Base-by-base conservation (phyloP, 176 grass and related monocot genomes). In the Pontederia paniculata region DNA sequence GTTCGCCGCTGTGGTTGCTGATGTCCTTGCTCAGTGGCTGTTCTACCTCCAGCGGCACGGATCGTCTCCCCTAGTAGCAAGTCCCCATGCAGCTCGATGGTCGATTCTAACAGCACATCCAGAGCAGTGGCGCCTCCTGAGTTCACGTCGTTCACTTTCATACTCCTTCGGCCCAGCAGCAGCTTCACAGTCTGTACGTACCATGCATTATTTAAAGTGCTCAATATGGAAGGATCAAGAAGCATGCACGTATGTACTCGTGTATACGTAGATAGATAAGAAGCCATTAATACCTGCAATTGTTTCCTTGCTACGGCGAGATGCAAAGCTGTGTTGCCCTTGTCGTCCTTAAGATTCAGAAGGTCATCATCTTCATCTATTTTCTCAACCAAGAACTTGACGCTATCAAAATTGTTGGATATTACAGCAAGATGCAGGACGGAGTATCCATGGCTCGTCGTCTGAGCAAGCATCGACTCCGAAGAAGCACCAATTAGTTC, bases 321-420 rank as follows among this genome's bases (percentile, higher is more conserved):
- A 42, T 73, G 70, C 46, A 73, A 20, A 46, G 28, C 10, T 0
- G 57, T 73, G 16, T 73, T 61, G n/a, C 70, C 19, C 41, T 63
- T 50, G 16, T 19, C 70, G 44, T 73, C 57, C 45, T 21, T 52
- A 10, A 12, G 12, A 14, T 57, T 47, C 28, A 70, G 53, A 9
- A 20, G 42, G 3, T 45, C 42, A 45, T 31, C 28, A 8, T 17
- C 16, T 16, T 23, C 50, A 60, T 50, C 54, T 2, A 17, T 2
- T 15, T 44, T 9, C 12, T 43, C 10, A 10, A 60, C 22, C 54
- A 71, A 48, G 10, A 60, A 50, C 42, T 71, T 23, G 5, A 60
- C 5, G 10, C 18, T 17, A 2, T 50, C 54, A 17, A 49, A 47
- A 10, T 41, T 31, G 17, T 71, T 58, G 1, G 48, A 71, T 60